These are phyloP conservation scores for Truncatella angustata DNA, from an alignment of 2,329 filamentous ascomycete species.

Conservation along the genomic window DNA sequence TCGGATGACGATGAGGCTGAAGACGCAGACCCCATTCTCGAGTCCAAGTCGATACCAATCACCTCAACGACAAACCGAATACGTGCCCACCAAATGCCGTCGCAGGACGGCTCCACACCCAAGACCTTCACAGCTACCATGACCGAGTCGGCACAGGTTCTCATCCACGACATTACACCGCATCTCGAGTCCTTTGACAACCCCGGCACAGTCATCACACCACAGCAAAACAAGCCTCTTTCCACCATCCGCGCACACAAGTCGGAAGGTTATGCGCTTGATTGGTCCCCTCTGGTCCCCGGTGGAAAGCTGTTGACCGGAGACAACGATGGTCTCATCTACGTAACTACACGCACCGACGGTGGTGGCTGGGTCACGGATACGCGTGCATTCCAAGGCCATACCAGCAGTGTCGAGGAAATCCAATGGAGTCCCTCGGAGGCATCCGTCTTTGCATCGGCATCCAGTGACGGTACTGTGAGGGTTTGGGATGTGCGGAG, in stretches of 20 bases:
- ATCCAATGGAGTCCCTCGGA: constrained; percentile 96
- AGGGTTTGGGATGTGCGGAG: constrained; percentile 94
- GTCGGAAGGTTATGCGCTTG: constrained; percentile 91
- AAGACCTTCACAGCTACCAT: constrained; percentile 87
- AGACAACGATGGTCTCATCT: constrained; percentile 88
- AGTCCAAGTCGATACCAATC: constrained; percentile 85
- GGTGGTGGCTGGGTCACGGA: constrained; percentile 90
- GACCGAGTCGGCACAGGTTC: constrained; percentile 84
- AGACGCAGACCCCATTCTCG: constrained; percentile 82
- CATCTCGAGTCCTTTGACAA: constrained; percentile 88
- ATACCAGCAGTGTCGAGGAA: constrained; percentile 85
- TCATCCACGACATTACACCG: constrained; percentile 92
- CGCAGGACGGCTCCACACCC: constrained; percentile 67
- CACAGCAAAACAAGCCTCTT: constrained; percentile 84
- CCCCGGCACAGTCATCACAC: constrained; percentile 76
- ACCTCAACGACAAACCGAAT: constrained; percentile 91
- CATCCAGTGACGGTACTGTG: constrained; percentile 89
- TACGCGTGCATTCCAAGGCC: constrained; percentile 77
- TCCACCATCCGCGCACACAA: constrained; percentile 89
- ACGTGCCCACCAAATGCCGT: constrained; percentile 77
- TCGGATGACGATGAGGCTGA: constrained; percentile 78
- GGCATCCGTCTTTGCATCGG: constrained; percentile 89
- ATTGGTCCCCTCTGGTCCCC: constrained; percentile 84
- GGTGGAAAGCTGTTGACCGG: constrained; percentile 86
- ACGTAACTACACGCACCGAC: constrained; percentile 79